A percentile compares a stretch with the other conserved stretches of the same genome.
These are phyloP conservation scores for Talaromyces sp. DNA, from an alignment of 2,329 filamentous ascomycete genomes.

Conservation along the genomic window DNA sequence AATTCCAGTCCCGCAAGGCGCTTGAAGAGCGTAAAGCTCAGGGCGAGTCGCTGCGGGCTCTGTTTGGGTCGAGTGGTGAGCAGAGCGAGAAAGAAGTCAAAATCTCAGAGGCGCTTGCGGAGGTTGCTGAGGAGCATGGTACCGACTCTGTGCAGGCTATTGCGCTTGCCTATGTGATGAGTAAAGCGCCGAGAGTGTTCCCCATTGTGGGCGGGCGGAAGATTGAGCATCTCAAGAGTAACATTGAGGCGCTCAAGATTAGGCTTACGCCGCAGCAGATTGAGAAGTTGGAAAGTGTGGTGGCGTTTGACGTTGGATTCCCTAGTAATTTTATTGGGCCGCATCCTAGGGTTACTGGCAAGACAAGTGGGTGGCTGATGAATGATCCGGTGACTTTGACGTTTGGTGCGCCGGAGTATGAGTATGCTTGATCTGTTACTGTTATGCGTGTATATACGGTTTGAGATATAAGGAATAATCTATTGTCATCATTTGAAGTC, in stretches of 20 bases:
- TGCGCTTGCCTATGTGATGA: slow-evolving; percentile 70
- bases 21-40: slow-evolving; percentile 43
- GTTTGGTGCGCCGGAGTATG: slow-evolving; percentile 11
- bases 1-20: slow-evolving; percentile 50
- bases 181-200: slow-evolving; percentile 69
- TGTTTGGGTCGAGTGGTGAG: slow-evolving; percentile 21
- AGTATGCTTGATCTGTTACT: slow-evolving; percentile 7
- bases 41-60: slow-evolving; percentile 41
- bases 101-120: slow-evolving; percentile 50
- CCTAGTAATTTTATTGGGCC: slow-evolving; percentile 56
- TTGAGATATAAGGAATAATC: not conserved
- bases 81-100: slow-evolving; percentile 3
- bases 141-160: slow-evolving; percentile 57
- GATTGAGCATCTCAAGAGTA: slow-evolving; percentile 64
- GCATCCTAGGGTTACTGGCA: slow-evolving; percentile 26
- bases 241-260: slow-evolving; percentile 65
- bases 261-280: slow-evolving; percentile 61
- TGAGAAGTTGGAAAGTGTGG: slow-evolving; percentile 60
- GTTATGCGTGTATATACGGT: not conserved
- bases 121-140: slow-evolving; percentile 57
- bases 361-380: slow-evolving; percentile 12
- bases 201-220: slow-evolving; percentile 70
- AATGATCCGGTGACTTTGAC: slow-evolving; percentile 15
- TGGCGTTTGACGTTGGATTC: slow-evolving; percentile 64
- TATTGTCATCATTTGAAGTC: not conserved